Evolutionary conservation across 129 eudicot genomes (phyloP).

Genomic region (Flaveria linearis): DNA sequence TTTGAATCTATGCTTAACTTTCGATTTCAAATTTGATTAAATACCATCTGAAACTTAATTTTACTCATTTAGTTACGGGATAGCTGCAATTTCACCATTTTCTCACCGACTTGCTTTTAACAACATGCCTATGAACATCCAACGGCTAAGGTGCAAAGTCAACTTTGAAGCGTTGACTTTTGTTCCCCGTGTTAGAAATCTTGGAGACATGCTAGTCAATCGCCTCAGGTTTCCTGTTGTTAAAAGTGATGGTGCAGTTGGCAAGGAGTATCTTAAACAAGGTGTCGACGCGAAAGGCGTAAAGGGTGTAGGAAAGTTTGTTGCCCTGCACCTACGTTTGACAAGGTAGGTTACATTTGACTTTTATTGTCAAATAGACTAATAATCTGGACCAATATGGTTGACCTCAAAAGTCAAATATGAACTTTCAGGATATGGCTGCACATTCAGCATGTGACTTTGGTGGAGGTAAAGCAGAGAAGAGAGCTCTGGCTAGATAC

Average conservation of each 20-base stretch:
- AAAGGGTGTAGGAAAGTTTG: slow-evolving; percentile 63
- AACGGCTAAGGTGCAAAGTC: slow-evolving; percentile 85
- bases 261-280: slow-evolving; percentile 46
- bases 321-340: slow-evolving; percentile 90
- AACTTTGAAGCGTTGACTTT: slow-evolving; percentile 78
- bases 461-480: slow-evolving; percentile 98
- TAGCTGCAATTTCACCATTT: slow-evolving; percentile 95
- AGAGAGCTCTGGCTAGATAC: slow-evolving; percentile 81
- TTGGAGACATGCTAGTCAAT: slow-evolving; percentile 75
- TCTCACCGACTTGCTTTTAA: slow-evolving; percentile 94
- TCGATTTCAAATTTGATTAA: slow-evolving; percentile 10
- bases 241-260: slow-evolving; percentile 28
- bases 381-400: neutral
- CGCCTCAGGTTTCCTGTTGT: slow-evolving; percentile 60
- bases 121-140: slow-evolving; percentile 81
- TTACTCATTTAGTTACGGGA: slow-evolving; percentile 63
- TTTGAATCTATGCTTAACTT: slow-evolving; percentile 33
- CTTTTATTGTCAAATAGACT: neutral
- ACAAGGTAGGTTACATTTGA: slow-evolving; percentile 55
- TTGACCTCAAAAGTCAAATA: slow-evolving; percentile 12
- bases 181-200: slow-evolving; percentile 75
- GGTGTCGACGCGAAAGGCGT: slow-evolving; percentile 40
- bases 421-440: slow-evolving; percentile 82
- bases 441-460: slow-evolving; percentile 99
- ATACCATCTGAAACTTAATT: neutral